Evolutionary conservation across 495 filamentous ascomycete genomes (phyloP).

Genomic region (Aspergillus ellipticus): DNA sequence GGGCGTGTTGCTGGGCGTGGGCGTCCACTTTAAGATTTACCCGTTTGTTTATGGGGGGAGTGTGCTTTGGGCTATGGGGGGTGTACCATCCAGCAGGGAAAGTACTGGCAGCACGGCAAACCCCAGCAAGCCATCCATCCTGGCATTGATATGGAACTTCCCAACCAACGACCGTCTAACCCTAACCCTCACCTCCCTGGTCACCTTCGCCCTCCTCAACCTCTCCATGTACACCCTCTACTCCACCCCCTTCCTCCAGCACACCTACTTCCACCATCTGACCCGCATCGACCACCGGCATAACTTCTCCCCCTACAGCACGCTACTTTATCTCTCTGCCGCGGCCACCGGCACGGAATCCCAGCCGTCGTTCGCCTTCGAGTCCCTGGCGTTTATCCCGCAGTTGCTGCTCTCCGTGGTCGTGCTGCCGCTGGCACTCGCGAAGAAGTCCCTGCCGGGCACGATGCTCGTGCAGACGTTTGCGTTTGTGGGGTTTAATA

Average conservation of each 20-base stretch:
- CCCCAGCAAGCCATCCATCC: constrained; percentile 5
- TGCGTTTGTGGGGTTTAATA: constrained; percentile 95
- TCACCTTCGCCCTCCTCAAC: constrained; percentile 70
- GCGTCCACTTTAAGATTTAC: constrained; percentile 98
- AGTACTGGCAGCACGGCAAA: constrained; percentile 14
- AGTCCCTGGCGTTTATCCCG: constrained; percentile 82
- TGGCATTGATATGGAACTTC: constrained; percentile 60
- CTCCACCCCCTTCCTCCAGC: constrained; percentile 70
- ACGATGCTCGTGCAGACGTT: constrained; percentile 99
- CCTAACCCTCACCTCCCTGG: constrained; percentile 61
- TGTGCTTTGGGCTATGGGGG: constrained; percentile 88
- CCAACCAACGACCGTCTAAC: constrained; percentile 57
- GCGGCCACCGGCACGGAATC: constrained; percentile 37
- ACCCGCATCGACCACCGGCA: constrained; percentile 94
- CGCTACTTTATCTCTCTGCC: constrained; percentile 79
- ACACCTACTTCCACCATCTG: constrained; percentile 90
- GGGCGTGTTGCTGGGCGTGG: constrained; percentile 72
- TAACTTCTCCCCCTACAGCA: constrained; percentile 97
- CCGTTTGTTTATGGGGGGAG: constrained; percentile 90
- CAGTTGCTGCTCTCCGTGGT: constrained; percentile 76
- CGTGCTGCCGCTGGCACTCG: constrained; percentile 72
- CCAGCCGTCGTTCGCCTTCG: constrained; percentile 40
- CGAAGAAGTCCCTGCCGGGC: constrained; percentile 75
- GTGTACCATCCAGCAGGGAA: too few species aligned
- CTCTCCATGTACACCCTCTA: constrained; percentile 71